Evolutionary conservation across 1,139 yeast species (phyloP).

Genomic region (Trichomonascaceae sp.): DNA sequence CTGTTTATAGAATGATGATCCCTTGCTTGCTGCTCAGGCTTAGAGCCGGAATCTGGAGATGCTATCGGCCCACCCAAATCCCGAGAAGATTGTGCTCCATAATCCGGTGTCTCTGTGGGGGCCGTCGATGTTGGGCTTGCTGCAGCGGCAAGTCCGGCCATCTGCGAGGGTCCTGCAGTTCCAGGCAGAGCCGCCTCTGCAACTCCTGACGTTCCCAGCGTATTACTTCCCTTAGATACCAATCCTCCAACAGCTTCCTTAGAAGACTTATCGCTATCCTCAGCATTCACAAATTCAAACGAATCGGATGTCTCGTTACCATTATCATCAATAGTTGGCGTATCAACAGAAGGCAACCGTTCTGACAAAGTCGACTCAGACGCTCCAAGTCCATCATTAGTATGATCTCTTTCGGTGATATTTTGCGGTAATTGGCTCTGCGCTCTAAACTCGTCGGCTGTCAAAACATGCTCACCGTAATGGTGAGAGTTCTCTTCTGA

Average conservation of each 20-base stretch:
- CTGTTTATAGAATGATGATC: not conserved
- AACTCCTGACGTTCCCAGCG: constrained; percentile 9
- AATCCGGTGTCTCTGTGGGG: not conserved
- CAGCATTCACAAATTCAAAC: constrained; percentile 31
- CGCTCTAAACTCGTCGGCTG: constrained; percentile 8
- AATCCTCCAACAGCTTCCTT: constrained; percentile 15
- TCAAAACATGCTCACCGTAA: constrained; percentile 8
- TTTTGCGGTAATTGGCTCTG: not conserved
- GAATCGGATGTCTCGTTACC: constrained; percentile 42
- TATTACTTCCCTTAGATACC: not conserved
- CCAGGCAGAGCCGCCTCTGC: constrained; percentile 10
- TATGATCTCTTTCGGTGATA: not conserved
- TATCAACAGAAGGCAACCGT: constrained; percentile 1
- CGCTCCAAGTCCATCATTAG: not conserved
- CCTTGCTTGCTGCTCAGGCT: not conserved
- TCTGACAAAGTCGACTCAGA: not conserved
- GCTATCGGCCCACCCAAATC: not conserved
- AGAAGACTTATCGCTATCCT: constrained; percentile 21
- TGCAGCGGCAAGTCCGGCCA: constrained; percentile 24
- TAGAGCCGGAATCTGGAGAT: not conserved
- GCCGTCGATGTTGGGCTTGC: constrained; percentile 23
- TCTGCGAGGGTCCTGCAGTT: constrained; percentile 12
- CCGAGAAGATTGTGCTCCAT: not conserved
- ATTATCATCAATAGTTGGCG: constrained; percentile 7
- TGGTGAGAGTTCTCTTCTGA: constrained; percentile 6